Evolutionary conservation across 1,284 basidiomycete genomes (phyloP), one percentile per base, ranked within the genome.

Genomic region (Apiotrichum akiyoshidainum): DNA sequence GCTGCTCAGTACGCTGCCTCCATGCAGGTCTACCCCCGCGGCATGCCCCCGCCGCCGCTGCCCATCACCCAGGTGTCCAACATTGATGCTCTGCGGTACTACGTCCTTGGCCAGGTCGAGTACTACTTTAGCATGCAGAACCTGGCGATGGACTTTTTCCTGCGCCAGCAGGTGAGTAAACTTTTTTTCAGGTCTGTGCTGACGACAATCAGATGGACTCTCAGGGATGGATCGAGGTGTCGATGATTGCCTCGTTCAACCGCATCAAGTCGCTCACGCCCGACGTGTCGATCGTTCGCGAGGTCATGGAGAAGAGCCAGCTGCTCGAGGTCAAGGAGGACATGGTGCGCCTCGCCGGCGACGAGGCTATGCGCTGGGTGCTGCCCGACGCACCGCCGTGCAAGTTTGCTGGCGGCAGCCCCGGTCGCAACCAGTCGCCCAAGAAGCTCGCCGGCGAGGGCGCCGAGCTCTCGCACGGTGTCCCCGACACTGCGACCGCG

Each of bases 51-150:
- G 1, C 71, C 86, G 21, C 86, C 87, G 0, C 79, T 81, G 52
- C 87, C 87, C 0, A 69, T 85, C 45, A 82, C 87, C 2, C 57
- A 68, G 41, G 76, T 80, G 16, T 65, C 86, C 12, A 73, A 81
- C 13, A 74, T 89, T 21, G 89, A 92, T 68, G 76, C 83, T 12
- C 83, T 83, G 50, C 76, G 85, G 56, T 86, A 82, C 68, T 85
- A 83, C 69, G 80, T 92, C 33, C 82, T 92, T 34, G 87, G 85
- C 6, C 90, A 80, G 77, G 78, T 93, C 58, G 92, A 94, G 77
- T 94, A 91, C 75, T 94, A 93, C 78, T 82, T 94, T 63, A 90
- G 89, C 69, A 82, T 86, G 60, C 86, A 94, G 69, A 94, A 94
- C 72, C 82, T 95, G 78, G 87, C 84, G 19, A 84, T 86, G 73